A percentile compares a stretch with the other conserved stretches of the same genome.
These are phyloP conservation scores for Backusella tarrabulga DNA, from an alignment of 192 early-diverging fungal species.

Conservation along the genomic window DNA sequence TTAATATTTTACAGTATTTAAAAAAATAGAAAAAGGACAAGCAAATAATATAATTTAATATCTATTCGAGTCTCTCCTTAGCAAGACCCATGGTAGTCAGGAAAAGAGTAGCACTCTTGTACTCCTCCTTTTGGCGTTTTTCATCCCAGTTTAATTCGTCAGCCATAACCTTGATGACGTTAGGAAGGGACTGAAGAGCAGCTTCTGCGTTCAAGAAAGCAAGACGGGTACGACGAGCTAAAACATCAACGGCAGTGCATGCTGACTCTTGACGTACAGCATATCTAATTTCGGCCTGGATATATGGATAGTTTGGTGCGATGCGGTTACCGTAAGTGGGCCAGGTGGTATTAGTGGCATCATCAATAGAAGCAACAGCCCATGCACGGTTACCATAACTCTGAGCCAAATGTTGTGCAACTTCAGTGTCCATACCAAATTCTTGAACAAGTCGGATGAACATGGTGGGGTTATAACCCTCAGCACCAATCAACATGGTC, in stretches of 20 bases:
- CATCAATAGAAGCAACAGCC: slow-evolving; percentile 82
- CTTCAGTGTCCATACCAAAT: slow-evolving; percentile 89
- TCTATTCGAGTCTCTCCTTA: background rate
- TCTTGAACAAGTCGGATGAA: slow-evolving; percentile 95
- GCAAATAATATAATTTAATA: background rate
- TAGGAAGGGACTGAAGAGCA: slow-evolving; percentile 80
- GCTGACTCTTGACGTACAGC: slow-evolving; percentile 92
- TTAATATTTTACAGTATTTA: slow-evolving; percentile 7
- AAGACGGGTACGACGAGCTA: slow-evolving; percentile 86
- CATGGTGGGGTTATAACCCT: slow-evolving; percentile 87
- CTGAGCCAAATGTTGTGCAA: slow-evolving; percentile 87
- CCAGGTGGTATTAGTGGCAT: slow-evolving; percentile 70
- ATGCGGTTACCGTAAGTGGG: slow-evolving; percentile 80
- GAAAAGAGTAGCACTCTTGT: slow-evolving; percentile 69
- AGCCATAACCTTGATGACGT: slow-evolving; percentile 89
- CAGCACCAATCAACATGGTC: slow-evolving; percentile 84
- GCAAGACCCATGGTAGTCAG: slow-evolving; percentile 89
- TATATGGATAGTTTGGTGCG: slow-evolving; percentile 82
- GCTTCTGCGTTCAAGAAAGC: slow-evolving; percentile 94
- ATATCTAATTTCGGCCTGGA: slow-evolving; percentile 93
- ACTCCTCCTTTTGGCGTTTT: slow-evolving; percentile 64
- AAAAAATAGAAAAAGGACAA: background rate
- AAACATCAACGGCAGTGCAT: slow-evolving; percentile 89
- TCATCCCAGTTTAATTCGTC: slow-evolving; percentile 80
- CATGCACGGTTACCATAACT: slow-evolving; percentile 95